These are phyloP conservation scores for Endoconidiophora laricicola DNA, from an alignment of 2,329 filamentous ascomycete genomes.

Conservation along the genomic window DNA sequence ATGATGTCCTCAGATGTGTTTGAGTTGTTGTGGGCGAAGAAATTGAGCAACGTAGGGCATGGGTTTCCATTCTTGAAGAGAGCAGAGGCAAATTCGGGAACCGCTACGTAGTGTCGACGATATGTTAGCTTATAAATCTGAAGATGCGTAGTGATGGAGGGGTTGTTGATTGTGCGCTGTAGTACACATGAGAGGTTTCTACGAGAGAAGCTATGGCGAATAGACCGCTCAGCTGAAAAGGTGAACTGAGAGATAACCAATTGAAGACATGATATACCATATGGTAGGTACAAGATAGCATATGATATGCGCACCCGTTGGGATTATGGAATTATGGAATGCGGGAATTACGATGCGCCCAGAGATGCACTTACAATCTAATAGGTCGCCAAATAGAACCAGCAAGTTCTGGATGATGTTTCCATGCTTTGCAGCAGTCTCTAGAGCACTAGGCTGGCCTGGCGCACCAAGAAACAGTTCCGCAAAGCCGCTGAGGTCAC, in stretches of 20 bases:
- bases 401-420: slow-evolving; percentile 93
- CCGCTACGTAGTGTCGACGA: slow-evolving; percentile 36
- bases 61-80: slow-evolving; percentile 62
- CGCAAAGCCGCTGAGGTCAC: slow-evolving; percentile 64
- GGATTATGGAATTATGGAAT: neutral
- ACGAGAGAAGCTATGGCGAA: too few species aligned
- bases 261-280: too few species aligned
- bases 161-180: slow-evolving; percentile 1
- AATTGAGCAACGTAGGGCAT: slow-evolving; percentile 68
- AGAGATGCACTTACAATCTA: slow-evolving; percentile 48
- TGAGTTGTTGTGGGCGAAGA: slow-evolving; percentile 58
- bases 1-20: slow-evolving; percentile 63
- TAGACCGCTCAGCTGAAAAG: too few species aligned
- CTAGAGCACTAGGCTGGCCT: slow-evolving; percentile 56
- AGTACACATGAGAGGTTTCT: too few species aligned
- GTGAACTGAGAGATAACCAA: too few species aligned
- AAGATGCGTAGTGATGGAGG: neutral
- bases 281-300: too few species aligned
- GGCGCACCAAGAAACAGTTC: slow-evolving; percentile 62
- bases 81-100: slow-evolving; percentile 60
- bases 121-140: neutral
- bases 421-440: slow-evolving; percentile 67
- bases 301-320: neutral
- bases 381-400: slow-evolving; percentile 71
- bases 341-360: slow-evolving; percentile 5